Base-by-base conservation (phyloP, 2,329 filamentous ascomycete genomes). In the Sporothrix mexicana region DNA sequence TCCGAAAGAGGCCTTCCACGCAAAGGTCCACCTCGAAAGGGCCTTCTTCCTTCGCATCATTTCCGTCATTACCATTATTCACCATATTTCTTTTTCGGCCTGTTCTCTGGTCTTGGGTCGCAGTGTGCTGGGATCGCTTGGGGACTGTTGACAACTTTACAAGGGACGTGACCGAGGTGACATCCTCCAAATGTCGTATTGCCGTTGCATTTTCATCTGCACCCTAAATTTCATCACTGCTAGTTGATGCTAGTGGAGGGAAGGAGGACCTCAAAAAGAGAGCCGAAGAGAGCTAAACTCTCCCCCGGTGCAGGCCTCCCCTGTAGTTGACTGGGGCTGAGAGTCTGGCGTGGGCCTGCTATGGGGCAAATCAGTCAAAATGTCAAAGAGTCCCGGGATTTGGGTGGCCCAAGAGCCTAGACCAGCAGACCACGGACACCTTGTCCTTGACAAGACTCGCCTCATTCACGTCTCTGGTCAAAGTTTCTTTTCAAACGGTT, bases 311-410 rank as follows among this genome's bases (percentile, higher is more conserved):
- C 51, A 55, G 57, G 57, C 36, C 20, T 25, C 41, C 41, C 61
- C n/a, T 66, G 61, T 25, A 17, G 15, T 5, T 25, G 12, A 47
- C 61, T 20, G n/a, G 61, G 61, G 41, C 25, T 25, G 7, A 15
- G 15, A 20, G 41, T 20, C 41, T 47, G 61, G 5, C n/a, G 10
- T 13, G 41, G 41, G 10, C 41, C 61, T 45, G 30, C 7, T 36
- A 36, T 36, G 30, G 30, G 30, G 30, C 30, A 36, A 36, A 36
- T 36, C 30, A 36, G 30, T 36, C 30, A 64, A 23, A 23, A 9
- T 12, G 61, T 66, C 59, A 45, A 64, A 64, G n/a, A 45, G 59
- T 23, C 36, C 59, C 45, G 36, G 59, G 59, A 41, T 45, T 62
- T 43, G 36, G 36, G 2, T 2, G 25, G 3, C 13, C 20, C 3